Evolutionary conservation across 2,329 filamentous ascomycete genomes (phyloP), one percentile per base, ranked within the genome.

Genomic region (Leptographium lundbergii): DNA sequence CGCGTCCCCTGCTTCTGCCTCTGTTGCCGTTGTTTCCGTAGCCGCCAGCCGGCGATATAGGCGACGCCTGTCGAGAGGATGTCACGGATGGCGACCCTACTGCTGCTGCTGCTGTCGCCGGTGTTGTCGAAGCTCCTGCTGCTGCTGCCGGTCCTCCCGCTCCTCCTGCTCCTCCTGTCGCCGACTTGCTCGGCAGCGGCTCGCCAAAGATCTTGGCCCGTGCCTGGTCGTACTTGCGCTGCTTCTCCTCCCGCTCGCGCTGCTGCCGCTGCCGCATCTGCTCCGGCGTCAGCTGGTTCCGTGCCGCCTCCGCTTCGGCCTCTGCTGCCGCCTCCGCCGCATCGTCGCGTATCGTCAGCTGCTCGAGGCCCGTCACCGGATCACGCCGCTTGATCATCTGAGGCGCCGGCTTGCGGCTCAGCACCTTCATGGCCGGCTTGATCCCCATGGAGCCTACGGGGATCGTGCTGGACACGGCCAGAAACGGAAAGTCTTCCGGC

Each of bases 161-260:
- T 39, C 36, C 36, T 17, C 36, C 36, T 39, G 34, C 10, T 36
- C 6, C 10, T 36, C 4, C 34, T 29, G 68, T 67, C 6, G 69
- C 63, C 65, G 67, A 25, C 32, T 32, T 25, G 9, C 81, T 51
- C 3, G 61, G 60, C n/a, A 58, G 29, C 9, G 62, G 56, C 62
- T 62, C 83, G 24, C 91, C 91, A 71, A 96, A 92, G 59, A 96
- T 86, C 69, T 91, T 87, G 66, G 92, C 89, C 34, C 92, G 81
- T 6, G 86, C 89, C 74, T 96, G 91, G 62, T 95, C 88, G 69
- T 96, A 96, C 61, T 88, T 87, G 59, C 85, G 85, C 74, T 95
- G 88, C 75, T 94, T 96, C 74, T 95, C 91, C 68, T 95, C 91
- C 11, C 85, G 81, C 66, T 95, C 89, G 55, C 81, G 80, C 69